Percentiles rank a stretch among this genome's conserved stretches.
phyloP scores from a whole-genome alignment of 2,329 filamentous ascomycete species.

The Volutella citrinella region DNA sequence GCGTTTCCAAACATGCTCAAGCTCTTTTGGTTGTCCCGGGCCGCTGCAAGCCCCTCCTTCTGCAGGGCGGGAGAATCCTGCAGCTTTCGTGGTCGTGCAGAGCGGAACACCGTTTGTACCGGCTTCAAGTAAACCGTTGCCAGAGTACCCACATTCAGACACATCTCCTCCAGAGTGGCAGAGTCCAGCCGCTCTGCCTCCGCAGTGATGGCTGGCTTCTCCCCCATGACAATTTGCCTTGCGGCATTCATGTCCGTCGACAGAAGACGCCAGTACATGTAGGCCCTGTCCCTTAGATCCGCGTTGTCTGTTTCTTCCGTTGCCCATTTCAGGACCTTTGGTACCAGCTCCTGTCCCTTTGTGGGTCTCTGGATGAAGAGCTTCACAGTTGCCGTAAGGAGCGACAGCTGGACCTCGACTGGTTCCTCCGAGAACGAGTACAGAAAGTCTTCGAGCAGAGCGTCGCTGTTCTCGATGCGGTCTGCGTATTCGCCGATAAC shows the following conservation, averaged over 20 bases:
- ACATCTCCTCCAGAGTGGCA: slow-evolving; percentile 91
- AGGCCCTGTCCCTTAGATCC: slow-evolving; percentile 89
- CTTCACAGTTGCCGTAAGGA: slow-evolving; percentile 95
- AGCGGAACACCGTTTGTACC: slow-evolving; percentile 93
- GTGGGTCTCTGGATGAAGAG: slow-evolving; percentile 96
- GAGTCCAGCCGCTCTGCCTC: slow-evolving; percentile 94
- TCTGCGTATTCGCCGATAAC: slow-evolving; percentile 98
- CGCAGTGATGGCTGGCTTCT: slow-evolving; percentile 93
- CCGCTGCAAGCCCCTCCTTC: slow-evolving; percentile 58
- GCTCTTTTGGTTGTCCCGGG: slow-evolving; percentile 54
- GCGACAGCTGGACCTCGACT: slow-evolving; percentile 89
- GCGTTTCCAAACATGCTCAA: slow-evolving; percentile 56
- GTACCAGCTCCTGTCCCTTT: slow-evolving; percentile 89
- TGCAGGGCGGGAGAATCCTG: slow-evolving; percentile 84
- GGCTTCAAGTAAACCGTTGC: slow-evolving; percentile 98
- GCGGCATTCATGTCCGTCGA: slow-evolving; percentile 88
- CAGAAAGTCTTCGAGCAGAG: slow-evolving; percentile 89
- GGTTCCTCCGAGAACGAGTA: slow-evolving; percentile 93
- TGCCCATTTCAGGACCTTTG: slow-evolving; percentile 95
- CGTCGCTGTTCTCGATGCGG: slow-evolving; percentile 94
- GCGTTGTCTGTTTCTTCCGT: slow-evolving; percentile 99
- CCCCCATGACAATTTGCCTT: slow-evolving; percentile 90
- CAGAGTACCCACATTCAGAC: slow-evolving; percentile 90
- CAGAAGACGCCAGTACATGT: slow-evolving; percentile 98
- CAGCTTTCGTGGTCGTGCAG: slow-evolving; percentile 75